Evolutionary conservation across 148 eudicot genomes (phyloP), one percentile per base, ranked within the genome.

Genomic region (Tetragonia tetragonoides): DNA sequence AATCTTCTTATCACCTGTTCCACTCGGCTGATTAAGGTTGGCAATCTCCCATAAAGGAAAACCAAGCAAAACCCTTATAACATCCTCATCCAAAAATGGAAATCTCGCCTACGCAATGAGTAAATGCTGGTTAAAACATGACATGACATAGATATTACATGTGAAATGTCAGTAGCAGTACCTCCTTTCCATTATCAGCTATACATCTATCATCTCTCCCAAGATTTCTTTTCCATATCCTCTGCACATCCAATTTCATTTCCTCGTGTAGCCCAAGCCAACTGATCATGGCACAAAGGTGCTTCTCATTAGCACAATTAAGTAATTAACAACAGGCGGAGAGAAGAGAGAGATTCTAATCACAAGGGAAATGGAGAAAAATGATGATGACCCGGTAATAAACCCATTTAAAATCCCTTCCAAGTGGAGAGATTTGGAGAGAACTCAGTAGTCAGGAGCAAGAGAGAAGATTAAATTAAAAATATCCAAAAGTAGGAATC

Each of bases 121-220:
- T n/a, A 79, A 73, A 34, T 40, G 56, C 15, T 16, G 44, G 28
- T 77, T 14, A 53, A 37, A 20, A 69, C 64, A 66, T 56, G 74
- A 10, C 6, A 68, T 46, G 5, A 14, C 70, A 69, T 70, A 14
- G 44, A 11, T 9, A 28, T 7, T 72, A 34, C 20, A 54, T 53
- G 21, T 56, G 41, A 66, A 63, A 70, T 76, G 74, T 63, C 68
- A 42, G 24, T 51, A 83, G 21, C 9, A 74, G 34, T 88, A 95
- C 98, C 97, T 96, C 99, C 84, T 93, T 96, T 75, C 92, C 98
- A 77, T 85, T 89, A 84, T 96, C 99, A 71, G 97, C 90, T 74
- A 96, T 96, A 84, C 99, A 96, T 73, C 99, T 88, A 82, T 96
- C 99, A 85, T 96, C 99, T 86, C 99, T 93, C 53, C 99, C 99